Conservation (phyloP, 176 grass and related monocot species). For the Carex scoparia region DNA sequence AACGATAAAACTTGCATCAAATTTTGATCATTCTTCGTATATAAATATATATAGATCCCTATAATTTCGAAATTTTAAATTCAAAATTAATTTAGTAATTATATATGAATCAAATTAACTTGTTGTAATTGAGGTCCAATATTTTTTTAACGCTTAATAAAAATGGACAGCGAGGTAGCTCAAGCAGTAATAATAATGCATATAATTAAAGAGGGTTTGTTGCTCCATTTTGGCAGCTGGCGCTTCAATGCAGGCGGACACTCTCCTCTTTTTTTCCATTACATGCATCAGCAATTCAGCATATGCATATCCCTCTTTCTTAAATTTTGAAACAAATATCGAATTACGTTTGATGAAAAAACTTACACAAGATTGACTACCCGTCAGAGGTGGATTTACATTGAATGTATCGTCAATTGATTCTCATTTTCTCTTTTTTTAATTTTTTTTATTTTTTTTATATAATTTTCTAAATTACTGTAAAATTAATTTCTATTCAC, state of each 20-base stretch:
- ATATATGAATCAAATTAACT: background rate
- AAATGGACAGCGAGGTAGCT: background rate
- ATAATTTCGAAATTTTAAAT: background rate
- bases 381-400: too few species aligned
- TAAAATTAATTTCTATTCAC: too few species aligned
- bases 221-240: conserved; percentile 3
- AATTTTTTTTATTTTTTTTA: too few species aligned
- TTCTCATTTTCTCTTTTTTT: too few species aligned
- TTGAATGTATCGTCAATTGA: too few species aligned
- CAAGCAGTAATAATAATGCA: background rate
- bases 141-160: background rate
- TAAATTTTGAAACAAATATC: background rate
- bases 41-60: background rate
- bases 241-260: conserved; percentile 7
- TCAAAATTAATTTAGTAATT: background rate
- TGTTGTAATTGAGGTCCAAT: background rate
- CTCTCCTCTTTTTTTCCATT: background rate
- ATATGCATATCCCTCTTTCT: background rate
- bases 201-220: background rate
- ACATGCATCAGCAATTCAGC: too few species aligned
- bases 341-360: background rate
- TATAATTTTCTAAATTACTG: too few species aligned
- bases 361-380: too few species aligned
- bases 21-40: background rate
- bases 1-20: background rate